Base-by-base conservation (phyloP, 2,329 filamentous ascomycete species). In the Didymella pomorum region DNA sequence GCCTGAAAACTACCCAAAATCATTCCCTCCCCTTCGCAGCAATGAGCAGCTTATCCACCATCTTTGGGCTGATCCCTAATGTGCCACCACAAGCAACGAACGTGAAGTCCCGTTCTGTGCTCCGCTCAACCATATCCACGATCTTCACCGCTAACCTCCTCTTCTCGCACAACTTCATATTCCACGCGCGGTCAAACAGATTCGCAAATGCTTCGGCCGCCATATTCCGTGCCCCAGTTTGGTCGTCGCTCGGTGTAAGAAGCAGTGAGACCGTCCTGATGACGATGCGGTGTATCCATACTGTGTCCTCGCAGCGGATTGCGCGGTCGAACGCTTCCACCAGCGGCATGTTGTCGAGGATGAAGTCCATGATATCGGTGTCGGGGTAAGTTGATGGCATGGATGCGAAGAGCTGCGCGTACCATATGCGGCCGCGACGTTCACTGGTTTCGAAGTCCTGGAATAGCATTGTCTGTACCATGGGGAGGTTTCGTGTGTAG, bases 281-380 rank as follows among this genome's bases (percentile, higher is more conserved):
- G 4, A 55, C n/a, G 14, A 60, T 60, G 21, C 57, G 57, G 28
- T 60, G 51, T 16, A 60, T 48, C 57, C 57, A 60, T 1, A 11
- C 18, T 21, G 21, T 25, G 29, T 60, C 57, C 29, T 60, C 57
- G 51, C 46, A 51, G 5, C 57, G 39, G 12, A 60, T 60, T 4
- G 57, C 52, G 7, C 57, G 47, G 12, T 60, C 57, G 5, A 60
- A 33, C 0, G 52, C 57, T 21, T 60, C 57, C 9, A 60, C 57
- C 3, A 60, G 42, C 16, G 57, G 57, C 3, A 60, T 37, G 18
- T 60, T 56, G 47, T 60, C 57, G 29, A 60, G 57, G 28, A 60
- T 33, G 23, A 60, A 60, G 12, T 52, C 57, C 16, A 48, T 39
- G 9, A 60, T 55, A 5, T 29, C 46, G 2, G 46, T 4, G 20